phyloP scores from a whole-genome alignment of 805 yeast genomes.

The Zygosaccharomyces rouxii region DNA sequence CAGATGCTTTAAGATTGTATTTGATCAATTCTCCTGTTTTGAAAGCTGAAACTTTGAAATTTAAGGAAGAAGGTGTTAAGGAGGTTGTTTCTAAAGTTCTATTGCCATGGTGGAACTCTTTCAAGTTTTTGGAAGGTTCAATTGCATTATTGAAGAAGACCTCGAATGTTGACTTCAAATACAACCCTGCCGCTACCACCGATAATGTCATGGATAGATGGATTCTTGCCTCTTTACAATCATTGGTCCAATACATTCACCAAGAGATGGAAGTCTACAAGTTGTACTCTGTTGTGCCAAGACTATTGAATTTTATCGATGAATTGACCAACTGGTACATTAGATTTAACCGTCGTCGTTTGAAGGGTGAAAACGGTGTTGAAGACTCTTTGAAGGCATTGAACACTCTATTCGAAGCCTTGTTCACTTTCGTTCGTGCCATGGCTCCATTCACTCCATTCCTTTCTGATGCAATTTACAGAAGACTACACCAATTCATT shows the following conservation, averaged over 20 bases:
- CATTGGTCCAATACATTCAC: constrained; percentile 81
- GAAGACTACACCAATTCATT: constrained; percentile 60
- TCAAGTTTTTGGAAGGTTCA: constrained; percentile 93
- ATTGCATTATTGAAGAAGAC: constrained; percentile 78
- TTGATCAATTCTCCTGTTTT: constrained; percentile 96
- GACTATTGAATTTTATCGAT: constrained; percentile 80
- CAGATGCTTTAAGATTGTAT: constrained; percentile 94
- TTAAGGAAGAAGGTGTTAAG: constrained; percentile 98
- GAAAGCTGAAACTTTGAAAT: constrained; percentile 93
- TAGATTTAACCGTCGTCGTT: constrained; percentile 95
- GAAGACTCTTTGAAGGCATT: constrained; percentile 83
- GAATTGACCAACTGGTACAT: constrained; percentile 98
- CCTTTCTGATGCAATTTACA: constrained; percentile 85
- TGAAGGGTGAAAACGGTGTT: constrained; percentile 88
- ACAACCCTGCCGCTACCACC: constrained; percentile 59
- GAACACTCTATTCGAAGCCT: constrained; percentile 86
- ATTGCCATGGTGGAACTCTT: constrained; percentile 98
- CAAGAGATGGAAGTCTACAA: constrained; percentile 86
- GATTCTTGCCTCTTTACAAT: constrained; percentile 94
- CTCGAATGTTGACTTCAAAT: constrained; percentile 63
- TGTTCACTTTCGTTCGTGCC: constrained; percentile 83
- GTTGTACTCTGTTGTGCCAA: constrained; percentile 94
- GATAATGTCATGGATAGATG: constrained; percentile 95
- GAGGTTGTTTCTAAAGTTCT: constrained; percentile 95
- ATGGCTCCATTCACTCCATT: constrained; percentile 99